A percentile compares a stretch with the other conserved stretches of the same genome.
These are phyloP conservation scores for Colletotrichum tofieldiae DNA, from an alignment of 2,329 filamentous ascomycete species.

Conservation along the genomic window DNA sequence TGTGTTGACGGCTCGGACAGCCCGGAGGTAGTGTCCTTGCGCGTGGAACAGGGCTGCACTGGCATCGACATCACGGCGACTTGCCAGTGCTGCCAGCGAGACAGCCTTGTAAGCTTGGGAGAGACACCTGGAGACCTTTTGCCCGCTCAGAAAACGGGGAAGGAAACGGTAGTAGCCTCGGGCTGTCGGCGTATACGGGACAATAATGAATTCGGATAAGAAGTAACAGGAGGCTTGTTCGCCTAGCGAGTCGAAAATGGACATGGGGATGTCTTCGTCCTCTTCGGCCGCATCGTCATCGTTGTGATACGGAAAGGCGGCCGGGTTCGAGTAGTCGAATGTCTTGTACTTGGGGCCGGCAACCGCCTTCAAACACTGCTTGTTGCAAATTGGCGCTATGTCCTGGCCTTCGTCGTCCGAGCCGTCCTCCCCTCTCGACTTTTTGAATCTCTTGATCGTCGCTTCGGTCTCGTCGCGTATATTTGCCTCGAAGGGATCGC, in stretches of 20 bases:
- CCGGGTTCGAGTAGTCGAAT: conserved; percentile 36
- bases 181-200: conserved; percentile 23
- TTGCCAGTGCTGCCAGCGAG: conserved; percentile 40
- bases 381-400: conserved; percentile 33
- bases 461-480: conserved; percentile 48
- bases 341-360: conserved; percentile 38
- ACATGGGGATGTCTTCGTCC: conserved; percentile 33
- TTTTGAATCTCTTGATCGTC: conserved; percentile 45
- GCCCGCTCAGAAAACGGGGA: conserved; percentile 37
- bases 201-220: conserved; percentile 42
- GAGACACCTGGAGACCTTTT: conserved; percentile 42
- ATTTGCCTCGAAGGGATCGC: conserved; percentile 47
- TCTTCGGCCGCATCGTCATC: conserved; percentile 32
- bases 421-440: conserved; percentile 39
- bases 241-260: conserved; percentile 38
- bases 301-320: conserved; percentile 27
- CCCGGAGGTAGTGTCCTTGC: conserved; percentile 42
- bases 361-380: conserved; percentile 36
- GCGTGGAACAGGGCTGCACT: conserved; percentile 32
- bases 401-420: conserved; percentile 34
- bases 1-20: conserved; percentile 42
- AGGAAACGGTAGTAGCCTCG: conserved; percentile 43
- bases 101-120: conserved; percentile 42
- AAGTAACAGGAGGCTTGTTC: conserved; percentile 44
- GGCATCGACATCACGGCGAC: conserved; percentile 25